phyloP scores from a whole-genome alignment of 768 basidiomycete species.

The Suillus variegatus region DNA sequence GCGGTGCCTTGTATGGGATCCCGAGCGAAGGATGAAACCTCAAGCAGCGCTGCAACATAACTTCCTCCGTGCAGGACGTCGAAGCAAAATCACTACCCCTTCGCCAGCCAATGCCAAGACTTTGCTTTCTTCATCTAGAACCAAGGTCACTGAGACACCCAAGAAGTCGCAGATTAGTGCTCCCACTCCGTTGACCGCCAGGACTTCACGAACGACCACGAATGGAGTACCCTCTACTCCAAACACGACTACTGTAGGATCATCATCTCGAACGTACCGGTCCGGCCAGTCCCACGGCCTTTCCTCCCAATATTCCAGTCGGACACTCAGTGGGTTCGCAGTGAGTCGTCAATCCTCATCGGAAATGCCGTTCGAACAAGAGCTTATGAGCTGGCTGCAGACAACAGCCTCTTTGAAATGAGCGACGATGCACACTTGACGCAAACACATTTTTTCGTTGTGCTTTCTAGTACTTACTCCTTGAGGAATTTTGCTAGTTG shows the following conservation, averaged over 20 bases:
- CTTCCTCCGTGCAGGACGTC: constrained; percentile 73
- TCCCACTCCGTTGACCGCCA: constrained; percentile 84
- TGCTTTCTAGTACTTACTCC: constrained; percentile 14
- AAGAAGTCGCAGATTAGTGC: constrained; percentile 91
- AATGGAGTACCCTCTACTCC: constrained; percentile 61
- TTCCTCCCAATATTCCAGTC: constrained; percentile 74
- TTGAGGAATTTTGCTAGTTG: constrained; percentile 25
- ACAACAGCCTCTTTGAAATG: constrained; percentile 35
- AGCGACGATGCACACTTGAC: constrained; percentile 13
- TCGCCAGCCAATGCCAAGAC: constrained; percentile 50
- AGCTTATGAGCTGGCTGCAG: constrained; percentile 40
- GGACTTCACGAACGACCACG: constrained; percentile 56
- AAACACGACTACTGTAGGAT: constrained; percentile 55
- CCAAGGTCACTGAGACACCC: constrained; percentile 69
- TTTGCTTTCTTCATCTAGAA: constrained; percentile 58
- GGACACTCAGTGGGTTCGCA: constrained; percentile 70
- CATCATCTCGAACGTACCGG: constrained; percentile 66
- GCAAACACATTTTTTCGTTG: constrained; percentile 9
- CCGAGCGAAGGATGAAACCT: constrained; percentile 93
- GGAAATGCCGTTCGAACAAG: constrained; percentile 35
- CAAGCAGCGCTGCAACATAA: constrained; percentile 90
- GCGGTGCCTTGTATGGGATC: constrained; percentile 98
- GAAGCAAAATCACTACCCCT: constrained; percentile 46
- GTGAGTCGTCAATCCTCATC: constrained; percentile 48
- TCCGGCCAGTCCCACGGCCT: constrained; percentile 69